phyloP scores from a whole-genome alignment of 1,284 basidiomycete genomes.

The Malassezia japonica region DNA sequence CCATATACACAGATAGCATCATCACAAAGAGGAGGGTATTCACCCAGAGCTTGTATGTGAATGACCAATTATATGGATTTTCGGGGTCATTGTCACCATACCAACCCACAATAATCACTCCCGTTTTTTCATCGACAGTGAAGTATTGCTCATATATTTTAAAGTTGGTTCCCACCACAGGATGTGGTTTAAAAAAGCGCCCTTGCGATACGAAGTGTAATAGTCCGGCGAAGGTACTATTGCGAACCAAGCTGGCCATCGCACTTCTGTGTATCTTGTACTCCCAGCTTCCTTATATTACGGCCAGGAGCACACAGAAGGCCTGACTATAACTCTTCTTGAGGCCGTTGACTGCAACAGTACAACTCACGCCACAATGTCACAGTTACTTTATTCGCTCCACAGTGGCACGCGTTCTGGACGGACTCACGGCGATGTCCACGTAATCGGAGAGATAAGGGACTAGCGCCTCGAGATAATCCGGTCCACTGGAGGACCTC shows the following conservation, averaged over 20 bases:
- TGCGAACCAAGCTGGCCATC: not conserved
- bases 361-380: no score
- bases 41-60: slow-evolving; percentile 38
- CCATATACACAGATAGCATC: slow-evolving; percentile 52
- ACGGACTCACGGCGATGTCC: no score
- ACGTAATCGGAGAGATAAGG: no score
- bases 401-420: no score
- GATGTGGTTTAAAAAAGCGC: not conserved
- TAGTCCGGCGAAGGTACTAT: not conserved
- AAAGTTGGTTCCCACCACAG: not conserved
- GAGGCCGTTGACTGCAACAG: no score
- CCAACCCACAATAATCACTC: slow-evolving; percentile 49
- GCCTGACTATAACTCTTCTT: no score
- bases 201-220: not conserved
- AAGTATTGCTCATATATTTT: not conserved
- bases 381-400: no score
- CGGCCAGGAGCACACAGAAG: not conserved
- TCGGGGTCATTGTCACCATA: slow-evolving; percentile 42
- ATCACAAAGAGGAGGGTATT: slow-evolving; percentile 38
- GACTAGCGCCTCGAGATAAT: no score
- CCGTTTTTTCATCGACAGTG: not conserved
- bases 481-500: no score
- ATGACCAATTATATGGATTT: slow-evolving; percentile 46
- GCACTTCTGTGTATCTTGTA: no score
- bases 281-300: no score